Evolutionary conservation across 2,329 filamentous ascomycete species (phyloP).

Genomic region (Arachnopeziza araneosa): DNA sequence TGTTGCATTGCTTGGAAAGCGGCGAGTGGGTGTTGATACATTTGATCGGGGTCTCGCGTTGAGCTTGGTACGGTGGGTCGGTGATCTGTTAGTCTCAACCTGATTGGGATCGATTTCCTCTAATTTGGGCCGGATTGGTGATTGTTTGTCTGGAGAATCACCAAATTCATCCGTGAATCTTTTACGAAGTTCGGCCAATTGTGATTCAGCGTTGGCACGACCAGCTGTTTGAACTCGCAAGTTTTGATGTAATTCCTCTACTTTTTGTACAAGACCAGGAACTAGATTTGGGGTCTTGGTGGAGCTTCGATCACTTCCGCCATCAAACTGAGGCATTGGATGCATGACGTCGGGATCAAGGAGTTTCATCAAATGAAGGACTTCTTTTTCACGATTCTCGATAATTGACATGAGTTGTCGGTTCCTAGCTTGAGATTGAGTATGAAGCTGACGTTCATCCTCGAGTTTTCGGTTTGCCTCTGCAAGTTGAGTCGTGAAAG

Average conservation of each 20-base stretch:
- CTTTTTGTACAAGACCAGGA: constrained; percentile 79
- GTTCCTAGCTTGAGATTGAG: constrained; percentile 79
- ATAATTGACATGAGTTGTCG: constrained; percentile 74
- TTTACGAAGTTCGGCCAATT: constrained; percentile 71
- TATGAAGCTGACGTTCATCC: constrained; percentile 78
- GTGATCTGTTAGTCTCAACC: constrained; percentile 66
- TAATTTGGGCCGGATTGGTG: constrained; percentile 65
- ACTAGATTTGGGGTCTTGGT: constrained; percentile 49
- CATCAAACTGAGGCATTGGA: constrained; percentile 48
- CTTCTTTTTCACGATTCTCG: constrained; percentile 73
- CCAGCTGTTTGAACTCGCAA: constrained; percentile 78
- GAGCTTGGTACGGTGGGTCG: constrained; percentile 56
- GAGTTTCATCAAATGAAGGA: constrained; percentile 76
- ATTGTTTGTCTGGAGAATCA: constrained; percentile 54
- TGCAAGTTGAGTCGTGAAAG: constrained; percentile 73
- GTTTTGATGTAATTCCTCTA: constrained; percentile 85
- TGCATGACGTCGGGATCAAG: constrained; percentile 65
- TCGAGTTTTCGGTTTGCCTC: constrained; percentile 87
- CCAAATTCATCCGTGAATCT: constrained; percentile 66
- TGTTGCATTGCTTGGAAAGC: constrained; percentile 59
- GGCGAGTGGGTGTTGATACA: constrained; percentile 70
- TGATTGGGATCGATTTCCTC: constrained; percentile 88
- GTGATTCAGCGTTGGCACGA: constrained; percentile 73
- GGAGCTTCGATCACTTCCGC: constrained; percentile 53
- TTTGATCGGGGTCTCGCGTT: constrained; percentile 61